Evolutionary conservation across 2,329 filamentous ascomycete genomes (phyloP).

Genomic region (Tolypocladium paradoxum): DNA sequence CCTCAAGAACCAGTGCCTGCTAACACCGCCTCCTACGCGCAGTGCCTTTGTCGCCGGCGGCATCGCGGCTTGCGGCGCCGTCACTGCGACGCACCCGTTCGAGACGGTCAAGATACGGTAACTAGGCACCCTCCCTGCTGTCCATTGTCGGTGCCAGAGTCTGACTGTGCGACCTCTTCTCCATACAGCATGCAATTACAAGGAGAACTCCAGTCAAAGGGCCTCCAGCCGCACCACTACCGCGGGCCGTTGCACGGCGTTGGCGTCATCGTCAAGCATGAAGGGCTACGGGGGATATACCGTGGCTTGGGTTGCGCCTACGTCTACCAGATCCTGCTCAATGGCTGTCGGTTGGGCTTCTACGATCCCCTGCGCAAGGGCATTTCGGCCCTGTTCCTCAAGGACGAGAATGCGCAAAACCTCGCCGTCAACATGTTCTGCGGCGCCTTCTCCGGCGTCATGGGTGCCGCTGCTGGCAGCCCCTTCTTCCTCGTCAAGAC

Average conservation of each 20-base stretch:
- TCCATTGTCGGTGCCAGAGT: background rate
- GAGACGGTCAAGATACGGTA: constrained; percentile 98
- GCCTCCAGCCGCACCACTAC: constrained; percentile 79
- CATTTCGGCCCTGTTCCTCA: constrained; percentile 59
- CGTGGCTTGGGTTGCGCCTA: constrained; percentile 87
- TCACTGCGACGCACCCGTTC: constrained; percentile 95
- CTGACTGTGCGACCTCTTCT: background rate
- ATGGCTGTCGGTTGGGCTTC: constrained; percentile 92
- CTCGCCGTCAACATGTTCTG: constrained; percentile 89
- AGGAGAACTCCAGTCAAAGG: constrained; percentile 83
- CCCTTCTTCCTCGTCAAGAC: constrained; percentile 99
- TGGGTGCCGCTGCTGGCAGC: constrained; percentile 85
- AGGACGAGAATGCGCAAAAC: constrained; percentile 65
- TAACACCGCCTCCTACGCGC: constrained; percentile 6
- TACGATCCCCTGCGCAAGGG: constrained; percentile 84
- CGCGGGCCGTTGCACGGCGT: constrained; percentile 86
- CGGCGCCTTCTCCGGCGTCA: constrained; percentile 76
- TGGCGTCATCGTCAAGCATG: constrained; percentile 79
- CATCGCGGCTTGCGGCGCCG: constrained; percentile 91
- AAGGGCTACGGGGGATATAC: constrained; percentile 77
- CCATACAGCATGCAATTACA: constrained; percentile 74
- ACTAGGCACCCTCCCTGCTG: constrained; percentile 14
- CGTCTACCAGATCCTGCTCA: constrained; percentile 90
- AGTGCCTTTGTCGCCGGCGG: constrained; percentile 92
- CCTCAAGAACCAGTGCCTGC: background rate